Evolutionary conservation across 164 flowering plant genomes (phyloP), one percentile per base, ranked within the genome.

Genomic region (Euptelea pleiosperma): DNA sequence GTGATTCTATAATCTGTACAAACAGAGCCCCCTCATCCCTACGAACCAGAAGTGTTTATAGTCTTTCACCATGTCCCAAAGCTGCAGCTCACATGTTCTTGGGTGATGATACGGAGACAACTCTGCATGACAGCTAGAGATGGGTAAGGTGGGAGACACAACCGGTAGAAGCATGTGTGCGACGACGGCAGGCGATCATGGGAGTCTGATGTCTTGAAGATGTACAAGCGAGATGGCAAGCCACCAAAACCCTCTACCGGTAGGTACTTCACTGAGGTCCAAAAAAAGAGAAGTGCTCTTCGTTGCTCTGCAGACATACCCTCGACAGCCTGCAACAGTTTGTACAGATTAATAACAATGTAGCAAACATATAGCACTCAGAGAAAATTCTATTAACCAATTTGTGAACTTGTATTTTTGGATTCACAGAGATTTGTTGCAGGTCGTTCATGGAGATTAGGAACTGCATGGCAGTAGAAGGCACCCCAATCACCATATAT

Each of bases 151-250:
- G 53, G 53, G 9, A 49, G 53, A 6, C 19, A 28, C 35, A 49
- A 49, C 33, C 53, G 53, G 53, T 12, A 49, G 53, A 49, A 49
- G 35, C 54, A 50, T 30, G 54, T 50, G 36, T 50, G 54, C 2
- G 54, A n/a, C 15, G 54, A 50, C 1, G 54, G 35, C 15, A 49
- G 41, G 7, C 57, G 8, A 22, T 36, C 29, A 36, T 35, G 43
- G n/a, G 29, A 35, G 9, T 21, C 41, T 22, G 42, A 34, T 21
- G 57, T 19, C 57, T 34, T 35, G 30, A 18, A 22, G 16, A 53
- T 34, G 57, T 21, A 24, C 28, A 26, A n/a, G 19, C 34, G 34
- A 48, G 52, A 48, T 1, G 18, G 18, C 52, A 48, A 14, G 34
- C 52, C 52, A 8, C 34, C 34, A 28, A 48, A 48, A 11, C 52